A percentile compares a stretch with the other conserved stretches of the same genome.
These are phyloP conservation scores for Wickerhamiella alocasiicola DNA, from an alignment of 805 yeast genomes.

Conservation along the genomic window DNA sequence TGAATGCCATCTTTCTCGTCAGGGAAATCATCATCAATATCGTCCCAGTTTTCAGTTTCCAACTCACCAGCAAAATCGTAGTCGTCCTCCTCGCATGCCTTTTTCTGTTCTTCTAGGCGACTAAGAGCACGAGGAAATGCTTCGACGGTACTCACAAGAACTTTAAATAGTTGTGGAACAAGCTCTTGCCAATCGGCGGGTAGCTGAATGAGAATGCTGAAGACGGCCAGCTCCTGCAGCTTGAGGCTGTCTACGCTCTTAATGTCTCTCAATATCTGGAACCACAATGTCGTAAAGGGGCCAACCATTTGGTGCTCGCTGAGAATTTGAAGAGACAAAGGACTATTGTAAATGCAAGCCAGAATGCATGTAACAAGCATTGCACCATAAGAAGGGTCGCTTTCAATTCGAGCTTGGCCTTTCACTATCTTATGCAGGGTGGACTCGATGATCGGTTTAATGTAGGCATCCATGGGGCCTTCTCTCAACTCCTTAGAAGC, in stretches of 20 bases:
- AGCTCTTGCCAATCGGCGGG: slow-evolving; percentile 25
- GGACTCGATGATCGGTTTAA: slow-evolving; percentile 13
- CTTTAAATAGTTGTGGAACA: slow-evolving; percentile 37
- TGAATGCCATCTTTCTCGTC: slow-evolving; percentile 21
- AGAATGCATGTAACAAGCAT: slow-evolving; percentile 49
- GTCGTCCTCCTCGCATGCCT: slow-evolving; percentile 35
- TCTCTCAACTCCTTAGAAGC: slow-evolving; percentile 19
- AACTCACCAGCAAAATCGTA: slow-evolving; percentile 28
- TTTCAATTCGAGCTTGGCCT: slow-evolving; percentile 9
- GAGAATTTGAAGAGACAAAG: slow-evolving; percentile 42
- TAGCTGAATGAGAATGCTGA: slow-evolving; percentile 34
- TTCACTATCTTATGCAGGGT: slow-evolving; percentile 13
- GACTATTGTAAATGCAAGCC: slow-evolving; percentile 50
- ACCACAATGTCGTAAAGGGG: slow-evolving; percentile 55
- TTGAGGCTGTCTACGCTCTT: slow-evolving; percentile 73
- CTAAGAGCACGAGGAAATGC: slow-evolving; percentile 62
- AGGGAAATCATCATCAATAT: slow-evolving; percentile 15
- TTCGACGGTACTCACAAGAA: slow-evolving; percentile 40
- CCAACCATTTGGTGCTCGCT: slow-evolving; percentile 35
- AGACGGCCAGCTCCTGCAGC: slow-evolving; percentile 53
- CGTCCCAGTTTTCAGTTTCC: slow-evolving; percentile 22
- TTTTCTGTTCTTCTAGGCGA: slow-evolving; percentile 43
- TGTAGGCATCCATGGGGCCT: slow-evolving; percentile 14
- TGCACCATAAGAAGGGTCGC: slow-evolving; percentile 33
- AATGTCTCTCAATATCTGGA: slow-evolving; percentile 40